phyloP scores from a whole-genome alignment of 768 basidiomycete genomes.

The Ephemerocybe angulata region DNA sequence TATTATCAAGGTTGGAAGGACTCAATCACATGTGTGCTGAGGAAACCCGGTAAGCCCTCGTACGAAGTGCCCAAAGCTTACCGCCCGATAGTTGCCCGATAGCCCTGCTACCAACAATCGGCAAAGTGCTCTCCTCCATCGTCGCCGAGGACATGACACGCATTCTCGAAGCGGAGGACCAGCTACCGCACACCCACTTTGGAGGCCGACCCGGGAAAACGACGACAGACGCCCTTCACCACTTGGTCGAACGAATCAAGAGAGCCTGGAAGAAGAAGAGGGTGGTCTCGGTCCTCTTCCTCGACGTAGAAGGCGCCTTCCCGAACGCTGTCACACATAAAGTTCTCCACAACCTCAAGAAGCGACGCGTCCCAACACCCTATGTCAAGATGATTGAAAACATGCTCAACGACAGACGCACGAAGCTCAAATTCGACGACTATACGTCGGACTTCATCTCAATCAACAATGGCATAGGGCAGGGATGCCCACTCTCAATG shows the following conservation, averaged over 20 bases:
- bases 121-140: constrained; percentile 25
- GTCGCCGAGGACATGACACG: constrained; percentile 21
- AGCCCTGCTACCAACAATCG: constrained; percentile 28
- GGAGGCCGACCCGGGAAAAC: constrained; percentile 32
- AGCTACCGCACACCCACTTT: constrained; percentile 34
- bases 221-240: constrained; percentile 31
- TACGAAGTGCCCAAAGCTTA: constrained; percentile 31
- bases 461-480: constrained; percentile 22
- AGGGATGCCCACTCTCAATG: constrained; percentile 27
- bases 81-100: constrained; percentile 36
- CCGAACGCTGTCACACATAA: constrained; percentile 28
- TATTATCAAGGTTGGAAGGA: constrained; percentile 23
- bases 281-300: constrained; percentile 32
- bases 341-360: constrained; percentile 29
- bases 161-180: constrained; percentile 22
- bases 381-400: constrained; percentile 13
- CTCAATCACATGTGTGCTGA: constrained; percentile 24
- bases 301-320: constrained; percentile 41
- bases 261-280: constrained; percentile 30
- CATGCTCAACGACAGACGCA: constrained; percentile 9
- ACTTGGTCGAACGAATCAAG: constrained; percentile 30
- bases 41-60: constrained; percentile 31
- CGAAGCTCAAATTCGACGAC: constrained; percentile 22
- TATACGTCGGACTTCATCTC: constrained; percentile 17
- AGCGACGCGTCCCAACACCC: constrained; percentile 14